phyloP scores from a whole-genome alignment of 441 rosid genomes.

The Capsella rubella region DNA sequence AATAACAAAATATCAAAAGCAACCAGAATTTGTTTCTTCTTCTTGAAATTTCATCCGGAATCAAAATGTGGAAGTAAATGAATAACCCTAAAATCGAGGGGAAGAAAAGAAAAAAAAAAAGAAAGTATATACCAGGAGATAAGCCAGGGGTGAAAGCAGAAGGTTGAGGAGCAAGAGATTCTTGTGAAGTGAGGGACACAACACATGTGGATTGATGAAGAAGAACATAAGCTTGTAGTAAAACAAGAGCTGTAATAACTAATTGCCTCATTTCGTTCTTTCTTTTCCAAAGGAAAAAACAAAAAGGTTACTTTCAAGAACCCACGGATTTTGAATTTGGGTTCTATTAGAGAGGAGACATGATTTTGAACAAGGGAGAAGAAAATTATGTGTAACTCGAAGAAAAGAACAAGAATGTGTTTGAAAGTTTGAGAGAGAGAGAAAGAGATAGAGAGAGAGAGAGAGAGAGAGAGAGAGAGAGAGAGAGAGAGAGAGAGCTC shows the following conservation, averaged over 20 bases:
- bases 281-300: background rate
- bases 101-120: background rate
- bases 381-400: background rate
- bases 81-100: constrained; percentile 20
- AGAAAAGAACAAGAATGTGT: constrained; percentile 33
- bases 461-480: constrained; percentile 33
- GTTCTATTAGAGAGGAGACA: constrained; percentile 10
- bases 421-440: constrained; percentile 26
- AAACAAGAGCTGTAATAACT: constrained; percentile 50
- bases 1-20: constrained; percentile 6
- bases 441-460: constrained; percentile 28
- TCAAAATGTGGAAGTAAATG: background rate
- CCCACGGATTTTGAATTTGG: constrained; percentile 40
- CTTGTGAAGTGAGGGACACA: constrained; percentile 43
- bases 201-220: constrained; percentile 53
- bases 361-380: constrained; percentile 12
- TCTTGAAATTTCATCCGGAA: constrained; percentile 10
- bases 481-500: constrained; percentile 37
- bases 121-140: constrained; percentile 66
- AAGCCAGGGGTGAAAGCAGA: constrained; percentile 60
- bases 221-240: constrained; percentile 46
- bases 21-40: constrained; percentile 15
- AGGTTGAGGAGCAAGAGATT: constrained; percentile 54
- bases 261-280: constrained; percentile 52
- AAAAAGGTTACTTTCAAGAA: constrained; percentile 32